Evolutionary conservation across 805 yeast genomes (phyloP).

Genomic region (Lipomyces oligophaga): DNA sequence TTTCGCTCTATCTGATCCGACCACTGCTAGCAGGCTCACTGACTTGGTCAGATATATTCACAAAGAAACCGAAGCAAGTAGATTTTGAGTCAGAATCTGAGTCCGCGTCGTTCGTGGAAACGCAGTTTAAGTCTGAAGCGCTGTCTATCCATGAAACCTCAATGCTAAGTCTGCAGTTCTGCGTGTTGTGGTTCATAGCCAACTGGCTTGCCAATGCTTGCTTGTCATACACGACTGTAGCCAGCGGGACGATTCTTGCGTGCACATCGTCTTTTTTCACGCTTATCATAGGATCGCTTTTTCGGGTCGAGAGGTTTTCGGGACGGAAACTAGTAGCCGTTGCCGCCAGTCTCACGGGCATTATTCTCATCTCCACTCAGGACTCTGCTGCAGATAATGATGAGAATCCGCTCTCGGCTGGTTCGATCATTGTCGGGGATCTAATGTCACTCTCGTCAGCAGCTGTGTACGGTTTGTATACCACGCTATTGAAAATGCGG

Average conservation of each 20-base stretch:
- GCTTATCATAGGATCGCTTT: slow-evolving; percentile 69
- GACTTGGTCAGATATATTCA: neutral
- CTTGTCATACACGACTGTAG: slow-evolving; percentile 82
- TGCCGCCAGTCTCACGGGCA: slow-evolving; percentile 69
- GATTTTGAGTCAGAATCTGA: neutral
- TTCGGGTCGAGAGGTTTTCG: slow-evolving; percentile 66
- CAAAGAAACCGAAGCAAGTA: too few relatives aligned
- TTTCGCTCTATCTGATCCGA: slow-evolving; percentile 74
- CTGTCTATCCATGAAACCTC: slow-evolving; percentile 57
- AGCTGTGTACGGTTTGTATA: slow-evolving; percentile 83
- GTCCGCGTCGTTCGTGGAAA: neutral
- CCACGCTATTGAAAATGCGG: slow-evolving; percentile 71
- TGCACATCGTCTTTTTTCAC: slow-evolving; percentile 95
- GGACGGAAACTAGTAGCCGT: slow-evolving; percentile 65
- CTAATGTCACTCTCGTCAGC: slow-evolving; percentile 79
- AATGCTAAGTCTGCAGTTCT: slow-evolving; percentile 70
- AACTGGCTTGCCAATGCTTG: slow-evolving; percentile 87
- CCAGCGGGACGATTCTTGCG: slow-evolving; percentile 87
- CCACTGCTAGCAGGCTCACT: slow-evolving; percentile 34
- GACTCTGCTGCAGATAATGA: slow-evolving; percentile 46
- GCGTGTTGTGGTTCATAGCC: slow-evolving; percentile 85
- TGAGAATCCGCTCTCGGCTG: slow-evolving; percentile 23
- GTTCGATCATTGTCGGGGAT: slow-evolving; percentile 59
- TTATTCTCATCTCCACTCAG: slow-evolving; percentile 67
- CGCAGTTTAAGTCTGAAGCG: slow-evolving; percentile 3